A percentile compares a stretch with the other conserved stretches of the same genome.
phyloP scores from a whole-genome alignment of 179 eudicot genomes.

The Nepenthes alata region DNA sequence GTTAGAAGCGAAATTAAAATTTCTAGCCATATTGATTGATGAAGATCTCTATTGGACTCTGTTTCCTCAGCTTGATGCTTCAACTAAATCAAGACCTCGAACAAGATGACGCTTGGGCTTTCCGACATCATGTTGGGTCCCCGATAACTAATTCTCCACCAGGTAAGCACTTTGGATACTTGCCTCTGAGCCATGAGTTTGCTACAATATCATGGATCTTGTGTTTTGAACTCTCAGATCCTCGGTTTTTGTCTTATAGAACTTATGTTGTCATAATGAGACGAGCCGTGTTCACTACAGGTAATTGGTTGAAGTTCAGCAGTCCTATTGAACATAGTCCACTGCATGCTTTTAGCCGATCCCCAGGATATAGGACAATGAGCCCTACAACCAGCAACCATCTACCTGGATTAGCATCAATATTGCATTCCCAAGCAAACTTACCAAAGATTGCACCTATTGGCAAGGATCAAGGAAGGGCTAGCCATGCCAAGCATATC shows the following conservation, averaged over 20 bases:
- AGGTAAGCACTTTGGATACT: slow-evolving; percentile 18
- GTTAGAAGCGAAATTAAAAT: not conserved
- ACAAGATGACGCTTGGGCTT: slow-evolving; percentile 50
- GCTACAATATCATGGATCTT: not conserved
- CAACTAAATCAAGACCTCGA: slow-evolving; percentile 66
- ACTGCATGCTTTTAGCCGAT: slow-evolving; percentile 32
- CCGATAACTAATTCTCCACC: slow-evolving; percentile 63
- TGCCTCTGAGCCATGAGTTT: not conserved
- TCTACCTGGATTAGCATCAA: slow-evolving; percentile 55
- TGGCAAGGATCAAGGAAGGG: slow-evolving; percentile 47
- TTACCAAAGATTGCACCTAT: slow-evolving; percentile 48
- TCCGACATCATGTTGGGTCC: slow-evolving; percentile 49
- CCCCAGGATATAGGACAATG: slow-evolving; percentile 42
- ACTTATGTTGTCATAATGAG: not conserved
- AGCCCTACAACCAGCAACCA: slow-evolving; percentile 39
- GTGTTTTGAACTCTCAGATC: not conserved
- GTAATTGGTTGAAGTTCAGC: slow-evolving; percentile 54
- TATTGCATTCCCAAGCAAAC: slow-evolving; percentile 41
- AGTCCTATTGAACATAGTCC: slow-evolving; percentile 51
- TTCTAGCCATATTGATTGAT: not conserved
- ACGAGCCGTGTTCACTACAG: slow-evolving; percentile 19
- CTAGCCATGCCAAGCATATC: slow-evolving; percentile 1
- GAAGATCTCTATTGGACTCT: not conserved
- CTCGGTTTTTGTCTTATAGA: not conserved
- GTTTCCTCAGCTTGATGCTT: slow-evolving; percentile 43